Evolutionary conservation across 2,329 filamentous ascomycete genomes (phyloP), one percentile per base, ranked within the genome.

Genomic region (Colletotrichum salicis): DNA sequence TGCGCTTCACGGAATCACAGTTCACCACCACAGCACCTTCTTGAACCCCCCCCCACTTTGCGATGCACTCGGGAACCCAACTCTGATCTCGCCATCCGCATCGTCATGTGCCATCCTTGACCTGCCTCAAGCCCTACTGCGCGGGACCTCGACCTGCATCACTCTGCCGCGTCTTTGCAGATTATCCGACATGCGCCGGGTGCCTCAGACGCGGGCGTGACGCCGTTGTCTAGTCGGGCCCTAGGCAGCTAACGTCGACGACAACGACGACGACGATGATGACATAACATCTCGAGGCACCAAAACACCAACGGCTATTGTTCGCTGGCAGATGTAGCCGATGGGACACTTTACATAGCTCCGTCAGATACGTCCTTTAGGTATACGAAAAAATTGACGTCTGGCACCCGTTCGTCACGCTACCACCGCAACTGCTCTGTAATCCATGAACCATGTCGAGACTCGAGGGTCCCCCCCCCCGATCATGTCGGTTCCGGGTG

Each of bases 131-230:
- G 27, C 41, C 41, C 19, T 48, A 48, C 41, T 48, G 41, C 19
- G 41, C 41, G n/a, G 41, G 4, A 48, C 19, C 27, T 41, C 31
- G 48, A 57, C 37, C 48, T 67, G 68, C 64, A 67, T 67, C 58
- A 29, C 51, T 64, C 24, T 70, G 68, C 51, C 57, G 64, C 57
- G 48, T 31, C 52, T n/a, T 29, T 62, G 64, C 68, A 67, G 29
- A 37, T 61, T 31, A 15, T 29, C 24, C 56, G 19, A 56, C 45
- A 24, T n/a, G 41, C 41, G 41, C 33, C 33, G 35, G 67, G n/a
- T 27, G 35, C 15, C 45, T 51, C 45, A 22, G 27, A 52, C 51
- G 31, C 33, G 41, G 41, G 41, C 41, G 35, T 27, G 27, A 57
- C 57, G 41, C 35, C 31, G 27, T 29, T 37, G 52, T 59, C 66